Base-by-base conservation (phyloP, 2,329 filamentous ascomycete species). In the Cladophialophora yegresii region DNA sequence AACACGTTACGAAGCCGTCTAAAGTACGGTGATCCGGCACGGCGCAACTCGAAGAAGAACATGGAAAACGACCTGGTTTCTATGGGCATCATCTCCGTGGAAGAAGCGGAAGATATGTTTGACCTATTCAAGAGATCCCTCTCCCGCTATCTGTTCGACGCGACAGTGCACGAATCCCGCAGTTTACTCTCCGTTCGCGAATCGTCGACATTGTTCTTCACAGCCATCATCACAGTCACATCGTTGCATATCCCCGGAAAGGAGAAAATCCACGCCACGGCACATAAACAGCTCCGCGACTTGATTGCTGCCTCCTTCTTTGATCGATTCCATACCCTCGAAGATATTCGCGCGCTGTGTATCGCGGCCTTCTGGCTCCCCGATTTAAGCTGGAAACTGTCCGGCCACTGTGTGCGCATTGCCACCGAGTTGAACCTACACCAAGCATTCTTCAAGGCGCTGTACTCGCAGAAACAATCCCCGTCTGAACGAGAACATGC, bases 291-390 rank as follows among this genome's bases (percentile, higher is more conserved):
- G 65, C 86, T 87, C 67, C 80, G 85, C 0, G 77, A 80, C 0
- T 76, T 87, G 12, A 82, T 87, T 49, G 83, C 83, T 0, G 80
- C 76, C 13, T 84, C 83, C 59, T 84, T 86, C 73, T 83, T 87
- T 67, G 82, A 84, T 16, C 79, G 84, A 23, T 82, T 84, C 32
- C 83, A 86, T 62, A 83, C 81, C 26, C 74, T 85, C 20, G 85
- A 87, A 61, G 82, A 85, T 61, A 80, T 88, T 23, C 79, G 85
- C 1, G 85, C 84, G 3, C 79, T 87, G 43, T 86, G 84, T 49
- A 81, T 87, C 3, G 85, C 83, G 0, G 82, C 85, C 0, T 87
- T 87, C 69, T 88, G 85, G 86, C 77, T 87, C 0, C 84, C 83
- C 3, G 85, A 88, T 64, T 77, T 87, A 22, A 86, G 83, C 3